These are phyloP conservation scores for Funneliformis mosseae DNA, from an alignment of 192 early-diverging fungal species.

Conservation along the genomic window DNA sequence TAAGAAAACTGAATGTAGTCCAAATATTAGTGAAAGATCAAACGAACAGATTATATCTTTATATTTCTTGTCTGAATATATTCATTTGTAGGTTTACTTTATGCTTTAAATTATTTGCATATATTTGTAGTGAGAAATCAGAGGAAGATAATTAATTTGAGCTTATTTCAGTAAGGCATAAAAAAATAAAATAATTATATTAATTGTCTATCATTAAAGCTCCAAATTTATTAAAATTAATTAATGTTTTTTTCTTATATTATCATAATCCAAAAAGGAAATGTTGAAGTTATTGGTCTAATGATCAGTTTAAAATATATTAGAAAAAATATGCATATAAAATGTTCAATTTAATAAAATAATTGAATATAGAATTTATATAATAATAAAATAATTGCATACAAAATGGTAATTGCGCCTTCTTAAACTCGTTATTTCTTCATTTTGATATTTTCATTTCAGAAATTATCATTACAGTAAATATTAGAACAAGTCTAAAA, in stretches of 20 bases:
- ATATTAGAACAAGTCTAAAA: too few relatives aligned
- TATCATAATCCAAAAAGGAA: constrained; percentile 9
- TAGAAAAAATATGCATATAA: too few relatives aligned
- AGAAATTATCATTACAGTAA: too few relatives aligned
- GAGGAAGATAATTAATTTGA: not conserved
- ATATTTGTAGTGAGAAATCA: constrained; percentile 6
- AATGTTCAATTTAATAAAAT: too few relatives aligned
- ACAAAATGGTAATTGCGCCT: too few relatives aligned
- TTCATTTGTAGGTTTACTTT: constrained; percentile 17
- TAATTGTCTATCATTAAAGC: constrained; percentile 21
- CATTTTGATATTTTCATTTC: too few relatives aligned
- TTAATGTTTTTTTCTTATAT: constrained; percentile 28
- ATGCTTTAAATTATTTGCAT: constrained; percentile 26
- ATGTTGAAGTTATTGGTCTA: constrained; percentile 25
- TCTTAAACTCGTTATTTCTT: too few relatives aligned
- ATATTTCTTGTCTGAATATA: constrained; percentile 31
- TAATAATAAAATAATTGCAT: too few relatives aligned
- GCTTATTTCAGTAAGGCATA: constrained; percentile 4
- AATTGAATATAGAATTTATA: too few relatives aligned
- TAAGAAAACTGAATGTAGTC: too few relatives aligned
- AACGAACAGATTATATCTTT: not conserved
- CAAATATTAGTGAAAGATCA: too few relatives aligned
- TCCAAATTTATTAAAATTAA: constrained; percentile 26
- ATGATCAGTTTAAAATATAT: too few relatives aligned
- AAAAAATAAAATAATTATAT: constrained; percentile 31